A percentile compares a stretch with the other conserved stretches of the same genome.
Evolutionary conservation across 2,329 filamentous ascomycete genomes (phyloP).

Genomic region (Tolypocladium tundrense): DNA sequence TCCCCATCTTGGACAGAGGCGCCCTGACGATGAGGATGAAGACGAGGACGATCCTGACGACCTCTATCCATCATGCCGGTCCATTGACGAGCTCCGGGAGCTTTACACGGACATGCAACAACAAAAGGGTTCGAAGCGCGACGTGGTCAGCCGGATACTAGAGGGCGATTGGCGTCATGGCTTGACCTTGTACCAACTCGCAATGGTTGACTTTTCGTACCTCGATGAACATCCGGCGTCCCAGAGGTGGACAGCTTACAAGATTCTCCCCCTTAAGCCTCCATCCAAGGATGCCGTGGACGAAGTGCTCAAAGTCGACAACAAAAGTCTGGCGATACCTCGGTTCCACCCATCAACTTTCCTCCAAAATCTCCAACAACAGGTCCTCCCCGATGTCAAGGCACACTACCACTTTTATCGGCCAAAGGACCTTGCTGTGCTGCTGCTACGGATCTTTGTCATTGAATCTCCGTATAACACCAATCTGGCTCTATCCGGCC

Average conservation of each 20-base stretch:
- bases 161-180: slow-evolving; percentile 62
- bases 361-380: slow-evolving; percentile 61
- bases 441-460: slow-evolving; percentile 69
- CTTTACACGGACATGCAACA: slow-evolving; percentile 51
- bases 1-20: slow-evolving; percentile 17
- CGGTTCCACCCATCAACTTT: slow-evolving; percentile 76
- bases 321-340: slow-evolving; percentile 43
- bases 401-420: slow-evolving; percentile 73
- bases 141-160: slow-evolving; percentile 52
- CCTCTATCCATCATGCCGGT: slow-evolving; percentile 57
- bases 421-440: slow-evolving; percentile 57
- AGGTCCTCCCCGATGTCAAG: slow-evolving; percentile 70
- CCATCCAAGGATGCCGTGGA: slow-evolving; percentile 26
- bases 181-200: slow-evolving; percentile 54
- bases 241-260: slow-evolving; percentile 54
- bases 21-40: slow-evolving; percentile 8
- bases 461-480: slow-evolving; percentile 73
- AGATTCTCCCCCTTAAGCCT: slow-evolving; percentile 41
- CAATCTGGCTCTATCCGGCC: slow-evolving; percentile 31
- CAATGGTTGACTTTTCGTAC: slow-evolving; percentile 58
- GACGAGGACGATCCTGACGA: slow-evolving; percentile 45
- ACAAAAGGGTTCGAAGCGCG: slow-evolving; percentile 50
- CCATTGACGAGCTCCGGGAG: slow-evolving; percentile 55
- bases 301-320: slow-evolving; percentile 30
- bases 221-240: slow-evolving; percentile 54